Base-by-base conservation (phyloP, 352 stramenopile species). In the Phytophthora litchii region DNA sequence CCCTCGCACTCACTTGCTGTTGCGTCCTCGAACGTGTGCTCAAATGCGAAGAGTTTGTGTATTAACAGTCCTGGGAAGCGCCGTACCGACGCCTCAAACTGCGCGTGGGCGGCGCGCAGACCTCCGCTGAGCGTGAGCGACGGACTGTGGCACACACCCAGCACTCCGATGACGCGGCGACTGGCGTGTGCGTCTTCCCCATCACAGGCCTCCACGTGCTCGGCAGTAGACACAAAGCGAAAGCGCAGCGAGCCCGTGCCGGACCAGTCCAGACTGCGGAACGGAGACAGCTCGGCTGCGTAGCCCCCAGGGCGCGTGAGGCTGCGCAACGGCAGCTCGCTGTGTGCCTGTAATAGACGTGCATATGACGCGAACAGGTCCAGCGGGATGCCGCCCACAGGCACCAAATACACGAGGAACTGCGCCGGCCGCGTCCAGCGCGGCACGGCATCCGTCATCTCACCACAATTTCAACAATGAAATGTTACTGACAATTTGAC, bases 41-140 rank as follows among this genome's bases (percentile, higher is more conserved):
- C 84, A 48, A 95, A 95, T 19, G 82, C 84, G 67, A 93, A 94
- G 53, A 86, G 88, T 45, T 91, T 90, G 16, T 90, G 80, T 43
- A 94, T 61, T 31, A 95, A 64, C 12, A 89, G 72, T n/a, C 72
- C 76, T 0, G 77, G 78, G 37, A 93, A 91, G 13, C 79, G 80
- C 32, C 67, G 64, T 47, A 89, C 76, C 17, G 80, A 86, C 41
- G 80, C 67, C 54, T 80, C 72, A 42, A 93, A 94, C 58, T 91
- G 74, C 23, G 72, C 60, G 64, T 89, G 84, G 2, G 84, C 85
- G 31, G 75, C 69, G 16, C 64, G 41, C 40, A 94, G 54, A 5
- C 67, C 67, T 8, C 50, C 54, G 16, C 43, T 36, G 16, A 72
- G 73, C 23, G 76, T 73, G 36, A 86, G 85, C 25, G 81, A 78